These are phyloP conservation scores for Goniomonas avonlea DNA, from an alignment of 78 protist species.

Conservation along the genomic window DNA sequence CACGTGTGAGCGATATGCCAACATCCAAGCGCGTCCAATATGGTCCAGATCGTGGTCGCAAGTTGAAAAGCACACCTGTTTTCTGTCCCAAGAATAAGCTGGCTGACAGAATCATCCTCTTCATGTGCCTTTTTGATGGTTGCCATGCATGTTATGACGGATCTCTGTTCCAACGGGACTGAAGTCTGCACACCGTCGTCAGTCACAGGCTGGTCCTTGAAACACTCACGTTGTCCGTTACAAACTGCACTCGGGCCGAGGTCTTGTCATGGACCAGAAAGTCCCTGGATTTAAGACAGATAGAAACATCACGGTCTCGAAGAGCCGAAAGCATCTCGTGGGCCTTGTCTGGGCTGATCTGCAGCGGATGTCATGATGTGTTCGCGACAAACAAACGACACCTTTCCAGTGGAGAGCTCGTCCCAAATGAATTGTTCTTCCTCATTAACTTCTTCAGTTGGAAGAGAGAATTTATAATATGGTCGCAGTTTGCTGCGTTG, in stretches of 20 bases:
- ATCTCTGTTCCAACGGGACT: conserved; percentile 27
- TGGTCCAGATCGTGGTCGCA: not conserved
- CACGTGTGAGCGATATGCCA: too few relatives aligned
- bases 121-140: conserved; percentile 43
- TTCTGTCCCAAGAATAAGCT: conserved; percentile 57
- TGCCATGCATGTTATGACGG: conserved; percentile 46
- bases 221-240: too few relatives aligned
- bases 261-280: too few relatives aligned
- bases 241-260: too few relatives aligned
- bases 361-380: not conserved
- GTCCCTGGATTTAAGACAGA: too few relatives aligned
- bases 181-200: too few relatives aligned
- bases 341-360: not conserved
- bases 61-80: not conserved
- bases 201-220: not conserved
- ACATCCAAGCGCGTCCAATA: too few relatives aligned
- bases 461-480: conserved; percentile 47
- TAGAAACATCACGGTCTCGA: too few relatives aligned
- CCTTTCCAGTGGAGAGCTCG: not conserved
- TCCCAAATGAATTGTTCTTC: conserved; percentile 2
- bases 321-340: too few relatives aligned
- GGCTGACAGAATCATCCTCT: conserved; percentile 30
- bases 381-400: not conserved
- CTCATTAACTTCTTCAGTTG: not conserved
- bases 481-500: conserved; percentile 45